Evolutionary conservation across 129 eudicot species (phyloP), one percentile per base, ranked within the genome.

Genomic region (Erigeron canadensis): DNA sequence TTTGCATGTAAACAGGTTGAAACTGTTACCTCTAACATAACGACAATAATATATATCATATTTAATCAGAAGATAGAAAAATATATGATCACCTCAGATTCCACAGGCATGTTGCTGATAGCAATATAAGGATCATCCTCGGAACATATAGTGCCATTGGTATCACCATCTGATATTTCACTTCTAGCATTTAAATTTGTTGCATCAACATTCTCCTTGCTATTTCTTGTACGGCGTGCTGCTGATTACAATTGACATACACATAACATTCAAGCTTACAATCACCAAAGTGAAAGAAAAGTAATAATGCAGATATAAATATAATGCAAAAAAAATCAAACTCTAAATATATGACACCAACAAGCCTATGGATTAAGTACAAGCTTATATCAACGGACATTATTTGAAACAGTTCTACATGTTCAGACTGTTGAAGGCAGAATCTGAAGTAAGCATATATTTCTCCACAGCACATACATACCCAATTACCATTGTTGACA

Each of bases 131-230:
- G 79, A 70, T 77, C 80, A 23, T 78, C 39, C 28, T 39, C 84
- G 71, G 75, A 47, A 69, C 81, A 73, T 40, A 67, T 18, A 54
- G 50, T 60, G 7, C 75, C 73, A 54, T 71, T 73, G 44, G 55
- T 87, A 65, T 66, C 84, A 72, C 77, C 78, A 56, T 56, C 82
- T 57, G 80, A 65, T 23, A 54, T 70, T 28, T 3, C 0, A 79
- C 77, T 84, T 79, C 75, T 81, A 40, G 81, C 40, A 23, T 79
- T 91, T 83, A 88, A 69, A 70, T 81, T 80, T 37, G 86, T 78
- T 28, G 76, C 72, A 57, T 73, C 77, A 79, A 78, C 89, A 72
- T 69, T 69, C 16, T 84, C 86, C 44, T 75, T 84, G 68, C 67
- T 75, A 47, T 65, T 79, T 71, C 80, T 79, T 19, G 81, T 63